Conservation (phyloP, 2,329 filamentous ascomycete species). For the Aspergillus udagawae region DNA sequence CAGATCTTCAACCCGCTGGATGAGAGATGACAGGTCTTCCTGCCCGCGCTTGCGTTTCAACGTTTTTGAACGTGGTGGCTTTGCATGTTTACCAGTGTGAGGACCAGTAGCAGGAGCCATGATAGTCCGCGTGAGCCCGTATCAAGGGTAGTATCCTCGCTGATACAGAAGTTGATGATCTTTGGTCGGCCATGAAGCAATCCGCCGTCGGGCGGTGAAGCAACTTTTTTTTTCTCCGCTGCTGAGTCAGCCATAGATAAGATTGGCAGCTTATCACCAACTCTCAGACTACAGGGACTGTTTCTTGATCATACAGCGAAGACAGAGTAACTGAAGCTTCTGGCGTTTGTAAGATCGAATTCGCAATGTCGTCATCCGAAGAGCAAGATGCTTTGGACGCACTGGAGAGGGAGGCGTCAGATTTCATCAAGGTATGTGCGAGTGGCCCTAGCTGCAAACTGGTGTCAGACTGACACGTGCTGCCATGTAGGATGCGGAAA, state of each 20-base stretch:
- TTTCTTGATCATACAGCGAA: background rate
- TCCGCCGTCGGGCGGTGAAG: conserved; percentile 18
- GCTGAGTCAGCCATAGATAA: conserved; percentile 39
- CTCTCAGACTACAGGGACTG: background rate
- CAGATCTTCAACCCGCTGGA: conserved; percentile 42
- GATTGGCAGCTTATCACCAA: conserved; percentile 14
- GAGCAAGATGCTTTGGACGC: conserved; percentile 75
- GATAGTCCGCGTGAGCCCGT: conserved; percentile 2
- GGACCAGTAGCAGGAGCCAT: conserved; percentile 31
- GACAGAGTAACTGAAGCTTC: background rate
- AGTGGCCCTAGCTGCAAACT: background rate
- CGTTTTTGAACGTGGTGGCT: conserved; percentile 24
- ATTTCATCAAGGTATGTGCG: conserved; percentile 73
- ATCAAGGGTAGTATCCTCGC: background rate
- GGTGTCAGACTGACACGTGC: conserved; percentile 14
- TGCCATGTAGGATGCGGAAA: conserved; percentile 73
- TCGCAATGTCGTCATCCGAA: conserved; percentile 53
- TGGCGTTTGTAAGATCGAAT: background rate
- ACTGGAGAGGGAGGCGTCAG: conserved; percentile 79
- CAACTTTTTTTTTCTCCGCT: conserved; percentile 27
- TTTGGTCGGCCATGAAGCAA: conserved; percentile 16
- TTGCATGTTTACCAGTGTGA: conserved; percentile 27
- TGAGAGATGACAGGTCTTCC: conserved; percentile 40
- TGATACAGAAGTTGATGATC: conserved; percentile 6
- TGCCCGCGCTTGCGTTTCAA: conserved; percentile 47